phyloP scores from a whole-genome alignment of 2,329 filamentous ascomycete species.

The Camillea tinctor region DNA sequence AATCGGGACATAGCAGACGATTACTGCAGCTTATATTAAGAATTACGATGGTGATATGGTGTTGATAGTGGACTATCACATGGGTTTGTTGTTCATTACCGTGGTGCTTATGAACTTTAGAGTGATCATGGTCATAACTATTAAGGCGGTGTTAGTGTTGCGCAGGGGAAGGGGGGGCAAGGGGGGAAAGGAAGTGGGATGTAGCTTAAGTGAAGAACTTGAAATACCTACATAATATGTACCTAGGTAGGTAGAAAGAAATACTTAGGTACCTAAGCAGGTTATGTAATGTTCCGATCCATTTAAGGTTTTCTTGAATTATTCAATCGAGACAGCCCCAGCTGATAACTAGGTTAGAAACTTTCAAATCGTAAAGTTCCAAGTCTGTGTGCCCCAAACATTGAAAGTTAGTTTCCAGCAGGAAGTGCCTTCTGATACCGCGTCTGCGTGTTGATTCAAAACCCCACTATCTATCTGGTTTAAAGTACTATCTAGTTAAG shows the following conservation, averaged over 20 bases:
- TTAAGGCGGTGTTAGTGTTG: neutral
- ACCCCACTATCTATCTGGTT: neutral
- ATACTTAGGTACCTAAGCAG: no score
- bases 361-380: neutral
- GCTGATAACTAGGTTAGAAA: no score
- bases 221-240: no score
- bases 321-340: no score
- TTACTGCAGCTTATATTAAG: neutral
- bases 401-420: neutral
- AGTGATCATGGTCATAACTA: neutral
- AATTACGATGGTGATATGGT: neutral
- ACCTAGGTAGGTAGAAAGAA: no score
- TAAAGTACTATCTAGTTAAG: neutral
- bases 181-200: no score
- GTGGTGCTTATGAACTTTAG: neutral
- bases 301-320: no score
- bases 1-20: conserved; percentile 66
- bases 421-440: neutral
- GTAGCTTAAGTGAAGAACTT: neutral
- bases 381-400: neutral
- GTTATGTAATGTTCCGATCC: no score
- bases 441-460: neutral
- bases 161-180: neutral
- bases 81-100: neutral
- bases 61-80: neutral